A percentile compares a stretch with the other conserved stretches of the same genome.
Conservation (phyloP, 805 yeast genomes). For the Vanderwaltozyma yarrowii region DNA sequence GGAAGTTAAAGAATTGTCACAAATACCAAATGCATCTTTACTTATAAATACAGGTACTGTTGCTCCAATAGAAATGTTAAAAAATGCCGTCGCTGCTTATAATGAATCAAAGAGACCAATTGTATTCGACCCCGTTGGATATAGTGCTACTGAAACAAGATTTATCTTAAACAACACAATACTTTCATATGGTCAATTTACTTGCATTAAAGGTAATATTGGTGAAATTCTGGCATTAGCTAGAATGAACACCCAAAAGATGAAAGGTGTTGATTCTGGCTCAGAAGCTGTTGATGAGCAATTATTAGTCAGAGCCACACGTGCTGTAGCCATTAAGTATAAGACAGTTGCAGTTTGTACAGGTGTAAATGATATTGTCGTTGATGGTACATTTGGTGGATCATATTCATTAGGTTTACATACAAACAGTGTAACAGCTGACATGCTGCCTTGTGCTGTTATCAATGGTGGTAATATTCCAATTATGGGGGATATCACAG, state of each 20-base stretch:
- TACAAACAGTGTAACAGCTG: conserved; percentile 8
- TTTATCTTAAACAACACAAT: conserved; percentile 37
- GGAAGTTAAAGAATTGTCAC: conserved; percentile 61
- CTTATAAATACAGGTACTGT: conserved; percentile 74
- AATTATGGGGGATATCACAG: conserved; percentile 62
- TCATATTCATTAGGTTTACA: conserved; percentile 10
- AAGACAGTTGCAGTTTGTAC: conserved; percentile 61
- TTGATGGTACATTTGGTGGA: conserved; percentile 34
- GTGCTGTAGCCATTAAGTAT: conserved; percentile 38
- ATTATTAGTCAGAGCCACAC: conserved; percentile 33
- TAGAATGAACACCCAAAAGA: conserved; percentile 32
- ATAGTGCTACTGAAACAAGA: conserved; percentile 67
- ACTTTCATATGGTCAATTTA: conserved; percentile 45
- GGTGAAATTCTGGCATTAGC: conserved; percentile 68
- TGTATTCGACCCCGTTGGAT: conserved; percentile 88
- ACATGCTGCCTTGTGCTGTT: conserved; percentile 23
- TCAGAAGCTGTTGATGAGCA: conserved; percentile 15
- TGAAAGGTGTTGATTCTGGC: conserved; percentile 67
- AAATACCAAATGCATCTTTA: conserved; percentile 42
- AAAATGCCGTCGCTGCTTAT: conserved; percentile 48
- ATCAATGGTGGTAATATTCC: conserved; percentile 47
- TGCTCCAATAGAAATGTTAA: conserved; percentile 35
- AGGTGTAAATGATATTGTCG: conserved; percentile 47
- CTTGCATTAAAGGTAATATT: conserved; percentile 74
- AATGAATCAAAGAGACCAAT: conserved; percentile 48